These are phyloP conservation scores for Colletotrichum melonis DNA, from an alignment of 2,329 filamentous ascomycete species.

Conservation along the genomic window DNA sequence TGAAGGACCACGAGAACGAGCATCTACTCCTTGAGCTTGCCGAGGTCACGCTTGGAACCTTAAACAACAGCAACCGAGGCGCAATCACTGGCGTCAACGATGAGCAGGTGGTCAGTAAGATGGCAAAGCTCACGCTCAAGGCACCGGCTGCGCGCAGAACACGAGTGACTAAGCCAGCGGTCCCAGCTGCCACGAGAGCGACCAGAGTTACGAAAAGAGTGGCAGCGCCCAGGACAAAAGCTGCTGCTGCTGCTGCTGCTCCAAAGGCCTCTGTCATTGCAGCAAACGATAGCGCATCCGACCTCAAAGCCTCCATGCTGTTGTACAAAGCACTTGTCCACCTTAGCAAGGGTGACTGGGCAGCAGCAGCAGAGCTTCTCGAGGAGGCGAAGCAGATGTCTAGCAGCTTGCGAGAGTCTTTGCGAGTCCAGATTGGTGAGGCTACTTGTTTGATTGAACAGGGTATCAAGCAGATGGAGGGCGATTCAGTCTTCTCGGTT, in stretches of 20 bases:
- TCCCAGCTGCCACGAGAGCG: slow-evolving; percentile 25
- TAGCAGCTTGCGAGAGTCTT: slow-evolving; percentile 51
- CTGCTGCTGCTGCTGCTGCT: slow-evolving; percentile 33
- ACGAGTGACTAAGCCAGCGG: slow-evolving; percentile 38
- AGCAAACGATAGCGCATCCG: slow-evolving; percentile 32
- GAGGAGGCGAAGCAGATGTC: slow-evolving; percentile 59
- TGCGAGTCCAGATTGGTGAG: slow-evolving; percentile 68
- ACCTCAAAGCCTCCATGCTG: slow-evolving; percentile 52
- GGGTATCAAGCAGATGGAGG: slow-evolving; percentile 78
- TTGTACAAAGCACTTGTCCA: slow-evolving; percentile 57
- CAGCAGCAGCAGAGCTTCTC: slow-evolving; percentile 67
- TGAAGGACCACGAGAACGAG: slow-evolving; percentile 57
- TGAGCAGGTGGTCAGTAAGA: slow-evolving; percentile 50
- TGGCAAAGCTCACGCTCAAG: slow-evolving; percentile 48
- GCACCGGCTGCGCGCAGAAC: slow-evolving; percentile 20
- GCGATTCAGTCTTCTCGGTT: slow-evolving; percentile 87
- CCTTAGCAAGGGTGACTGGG: slow-evolving; percentile 65
- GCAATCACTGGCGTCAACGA: slow-evolving; percentile 17
- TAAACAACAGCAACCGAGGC: slow-evolving; percentile 22
- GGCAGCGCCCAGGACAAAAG: slow-evolving; percentile 40
- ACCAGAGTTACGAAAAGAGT: slow-evolving; percentile 26
- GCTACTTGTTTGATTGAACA: slow-evolving; percentile 76
- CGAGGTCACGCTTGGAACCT: slow-evolving; percentile 52
- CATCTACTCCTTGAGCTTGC: slow-evolving; percentile 58
- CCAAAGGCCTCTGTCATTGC: slow-evolving; percentile 31